phyloP scores from a whole-genome alignment of 78 protist species.

The Dictyostelium capitatum region DNA sequence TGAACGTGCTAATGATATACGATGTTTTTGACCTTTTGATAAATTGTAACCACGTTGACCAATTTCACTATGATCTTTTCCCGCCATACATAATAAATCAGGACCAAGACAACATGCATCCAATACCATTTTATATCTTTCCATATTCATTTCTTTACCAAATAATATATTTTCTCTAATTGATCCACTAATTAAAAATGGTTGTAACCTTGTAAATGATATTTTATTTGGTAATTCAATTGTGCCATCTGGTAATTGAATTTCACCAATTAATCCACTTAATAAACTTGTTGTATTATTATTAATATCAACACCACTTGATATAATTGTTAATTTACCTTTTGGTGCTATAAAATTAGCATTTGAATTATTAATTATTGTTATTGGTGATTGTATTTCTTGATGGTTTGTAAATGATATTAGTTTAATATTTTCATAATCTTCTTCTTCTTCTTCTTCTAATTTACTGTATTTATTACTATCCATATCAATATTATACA shows the following conservation, averaged over 20 bases:
- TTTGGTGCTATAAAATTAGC: conserved; percentile 21
- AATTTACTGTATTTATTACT: neutral
- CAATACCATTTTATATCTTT: conserved; percentile 26
- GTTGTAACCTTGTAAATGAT: conserved; percentile 86
- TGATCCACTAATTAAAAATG: conserved; percentile 94
- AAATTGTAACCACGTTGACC: conserved; percentile 98
- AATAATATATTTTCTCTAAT: conserved; percentile 60
- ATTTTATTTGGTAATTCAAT: conserved; percentile 40
- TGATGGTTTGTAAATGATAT: neutral
- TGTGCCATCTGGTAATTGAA: conserved; percentile 57
- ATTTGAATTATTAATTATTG: neutral
- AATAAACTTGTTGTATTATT: conserved; percentile 91
- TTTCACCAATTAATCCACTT: conserved; percentile 87
- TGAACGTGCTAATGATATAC: conserved; percentile 97
- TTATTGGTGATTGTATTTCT: neutral
- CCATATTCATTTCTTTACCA: conserved; percentile 31
- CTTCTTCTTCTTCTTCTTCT: neutral
- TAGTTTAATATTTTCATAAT: neutral
- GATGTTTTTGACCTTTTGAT: conserved; percentile 97
- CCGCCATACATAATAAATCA: conserved; percentile 1
- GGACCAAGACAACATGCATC: conserved; percentile 13
- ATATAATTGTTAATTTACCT: conserved; percentile 24
- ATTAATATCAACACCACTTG: conserved; percentile 82
- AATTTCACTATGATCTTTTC: conserved; percentile 94
- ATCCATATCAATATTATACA: neutral